These are phyloP conservation scores for Penicillium sp. DNA, from an alignment of 2,329 filamentous ascomycete species.

Conservation along the genomic window DNA sequence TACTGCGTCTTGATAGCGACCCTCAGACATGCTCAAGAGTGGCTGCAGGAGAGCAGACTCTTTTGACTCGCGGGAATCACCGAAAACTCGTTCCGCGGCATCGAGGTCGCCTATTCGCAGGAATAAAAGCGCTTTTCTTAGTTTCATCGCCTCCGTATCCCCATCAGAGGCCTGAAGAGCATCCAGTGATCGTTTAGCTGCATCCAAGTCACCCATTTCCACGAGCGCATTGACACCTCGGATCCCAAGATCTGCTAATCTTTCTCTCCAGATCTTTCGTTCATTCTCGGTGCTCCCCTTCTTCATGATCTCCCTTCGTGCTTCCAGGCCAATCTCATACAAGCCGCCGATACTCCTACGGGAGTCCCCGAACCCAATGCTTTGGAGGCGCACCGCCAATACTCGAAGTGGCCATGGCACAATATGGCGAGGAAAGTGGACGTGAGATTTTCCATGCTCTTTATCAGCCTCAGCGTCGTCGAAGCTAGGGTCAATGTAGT, in stretches of 20 bases:
- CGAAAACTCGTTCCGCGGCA: constrained; percentile 66
- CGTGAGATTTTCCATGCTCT: constrained; percentile 67
- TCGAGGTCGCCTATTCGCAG: constrained; percentile 78
- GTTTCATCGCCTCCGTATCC: constrained; percentile 41
- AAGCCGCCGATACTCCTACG: constrained; percentile 86
- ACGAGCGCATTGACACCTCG: constrained; percentile 61
- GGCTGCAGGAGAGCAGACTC: constrained; percentile 55
- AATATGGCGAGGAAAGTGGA: constrained; percentile 70
- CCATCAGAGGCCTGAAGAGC: constrained; percentile 55
- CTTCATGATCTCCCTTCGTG: constrained; percentile 64
- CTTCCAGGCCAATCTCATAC: constrained; percentile 84
- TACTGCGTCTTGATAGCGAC: constrained; percentile 70
- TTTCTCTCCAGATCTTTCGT: constrained; percentile 69
- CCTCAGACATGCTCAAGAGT: constrained; percentile 79
- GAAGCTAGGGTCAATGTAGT: constrained; percentile 46
- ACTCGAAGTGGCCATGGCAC: constrained; percentile 89
- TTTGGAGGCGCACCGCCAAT: constrained; percentile 81
- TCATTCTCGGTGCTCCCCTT: constrained; percentile 61
- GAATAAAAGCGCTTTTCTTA: constrained; percentile 69
- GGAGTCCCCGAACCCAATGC: constrained; percentile 83
- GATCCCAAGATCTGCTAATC: constrained; percentile 77
- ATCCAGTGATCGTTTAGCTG: constrained; percentile 74
- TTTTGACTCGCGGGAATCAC: constrained; percentile 46
- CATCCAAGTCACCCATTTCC: constrained; percentile 81
- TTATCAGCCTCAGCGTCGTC: constrained; percentile 42